These are phyloP conservation scores for Vitis hybrid DNA, from an alignment of 177 flowering plant genomes.

Conservation along the genomic window DNA sequence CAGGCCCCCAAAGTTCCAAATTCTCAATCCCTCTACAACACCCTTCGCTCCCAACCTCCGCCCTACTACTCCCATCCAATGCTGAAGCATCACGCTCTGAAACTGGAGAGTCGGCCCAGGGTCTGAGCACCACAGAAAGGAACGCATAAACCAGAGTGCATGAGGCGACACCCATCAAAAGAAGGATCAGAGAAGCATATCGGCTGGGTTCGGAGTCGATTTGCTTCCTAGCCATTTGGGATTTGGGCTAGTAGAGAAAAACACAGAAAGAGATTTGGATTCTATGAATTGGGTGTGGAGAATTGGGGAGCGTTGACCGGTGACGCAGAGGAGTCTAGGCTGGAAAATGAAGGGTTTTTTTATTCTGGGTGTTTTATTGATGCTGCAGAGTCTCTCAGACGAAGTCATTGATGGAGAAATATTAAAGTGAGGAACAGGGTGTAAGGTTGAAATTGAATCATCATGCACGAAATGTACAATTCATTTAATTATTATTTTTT, in stretches of 20 bases:
- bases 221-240: constrained; percentile 68
- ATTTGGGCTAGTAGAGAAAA: constrained; percentile 10
- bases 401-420: background rate
- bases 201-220: constrained; percentile 51
- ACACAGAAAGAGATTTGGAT: constrained; percentile 30
- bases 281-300: constrained; percentile 5
- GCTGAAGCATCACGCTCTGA: constrained; percentile 18
- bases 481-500: too few relatives aligned
- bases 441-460: too few relatives aligned
- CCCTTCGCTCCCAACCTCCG: constrained; percentile 22
- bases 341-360: background rate
- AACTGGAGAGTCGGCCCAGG: constrained; percentile 9
- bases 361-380: background rate
- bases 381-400: background rate
- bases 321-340: background rate
- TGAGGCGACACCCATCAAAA: constrained; percentile 50
- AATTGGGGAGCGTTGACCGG: constrained; percentile 15
- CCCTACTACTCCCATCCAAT: constrained; percentile 4
- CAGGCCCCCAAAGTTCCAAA: constrained; percentile 94
- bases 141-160: constrained; percentile 60
- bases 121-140: constrained; percentile 41
- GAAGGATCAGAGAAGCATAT: constrained; percentile 42
- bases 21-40: constrained; percentile 80
- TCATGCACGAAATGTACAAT: too few relatives aligned
- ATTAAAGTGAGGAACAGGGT: too few relatives aligned